Percentiles rank a stretch among this genome's conserved stretches.
Evolutionary conservation across 2,329 filamentous ascomycete species (phyloP).

Genomic region (Hymenoscyphus linearis): DNA sequence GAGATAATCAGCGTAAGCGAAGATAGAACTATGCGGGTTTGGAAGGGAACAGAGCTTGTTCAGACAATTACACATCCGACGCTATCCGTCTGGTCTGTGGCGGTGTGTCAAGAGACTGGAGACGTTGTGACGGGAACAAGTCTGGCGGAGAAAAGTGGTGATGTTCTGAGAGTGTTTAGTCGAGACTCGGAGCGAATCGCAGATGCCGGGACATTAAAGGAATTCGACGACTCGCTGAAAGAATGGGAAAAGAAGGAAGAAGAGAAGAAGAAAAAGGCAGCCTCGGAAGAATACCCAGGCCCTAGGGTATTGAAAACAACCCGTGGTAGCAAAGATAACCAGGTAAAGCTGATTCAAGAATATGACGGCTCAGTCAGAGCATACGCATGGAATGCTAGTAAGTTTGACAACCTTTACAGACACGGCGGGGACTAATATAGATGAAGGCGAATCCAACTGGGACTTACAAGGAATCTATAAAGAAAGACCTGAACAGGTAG

Average conservation of each 20-base stretch:
- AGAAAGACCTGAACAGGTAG: constrained; percentile 39
- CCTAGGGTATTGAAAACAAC: constrained; percentile 80
- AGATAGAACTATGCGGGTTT: constrained; percentile 87
- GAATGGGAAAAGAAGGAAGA: constrained; percentile 58
- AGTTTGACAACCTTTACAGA: constrained; percentile 9
- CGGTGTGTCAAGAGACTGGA: constrained; percentile 73
- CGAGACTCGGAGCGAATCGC: constrained; percentile 65
- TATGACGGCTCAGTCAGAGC: constrained; percentile 76
- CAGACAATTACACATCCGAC: constrained; percentile 97
- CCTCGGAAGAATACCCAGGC: constrained; percentile 87
- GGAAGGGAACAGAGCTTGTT: constrained; percentile 75
- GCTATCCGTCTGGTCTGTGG: constrained; percentile 92
- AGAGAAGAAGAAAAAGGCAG: constrained; percentile 75
- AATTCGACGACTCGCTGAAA: constrained; percentile 79
- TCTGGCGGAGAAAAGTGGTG: constrained; percentile 55
- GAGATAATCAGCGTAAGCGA: constrained; percentile 90
- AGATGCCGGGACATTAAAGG: constrained; percentile 58
- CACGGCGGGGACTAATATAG: background rate
- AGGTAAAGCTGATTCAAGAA: constrained; percentile 87
- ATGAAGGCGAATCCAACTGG: constrained; percentile 39
- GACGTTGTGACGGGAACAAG: constrained; percentile 84
- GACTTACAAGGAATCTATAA: background rate
- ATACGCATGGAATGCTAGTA: constrained; percentile 70
- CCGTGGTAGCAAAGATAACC: constrained; percentile 89
- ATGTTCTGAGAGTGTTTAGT: constrained; percentile 78